phyloP scores from a whole-genome alignment of 2,329 filamentous ascomycete genomes.

The Phialemoniopsis sp. region DNA sequence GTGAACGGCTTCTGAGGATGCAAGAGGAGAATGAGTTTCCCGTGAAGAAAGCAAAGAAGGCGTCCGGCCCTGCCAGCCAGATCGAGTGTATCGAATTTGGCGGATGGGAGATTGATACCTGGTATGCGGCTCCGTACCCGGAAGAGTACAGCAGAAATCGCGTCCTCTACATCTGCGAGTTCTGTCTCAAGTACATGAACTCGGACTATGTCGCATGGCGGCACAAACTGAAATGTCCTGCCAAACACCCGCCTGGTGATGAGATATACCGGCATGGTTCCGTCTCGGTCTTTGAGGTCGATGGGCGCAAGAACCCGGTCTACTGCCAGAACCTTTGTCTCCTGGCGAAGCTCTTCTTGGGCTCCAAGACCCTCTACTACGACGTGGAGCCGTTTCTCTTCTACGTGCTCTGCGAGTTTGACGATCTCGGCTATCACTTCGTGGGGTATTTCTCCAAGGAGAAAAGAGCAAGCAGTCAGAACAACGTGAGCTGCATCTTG shows the following conservation, averaged over 20 bases:
- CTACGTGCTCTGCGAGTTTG: constrained; percentile 93
- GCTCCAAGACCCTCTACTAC: constrained; percentile 97
- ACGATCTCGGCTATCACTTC: constrained; percentile 89
- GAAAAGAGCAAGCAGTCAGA: constrained; percentile 88
- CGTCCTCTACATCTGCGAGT: constrained; percentile 98
- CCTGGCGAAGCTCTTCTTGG: constrained; percentile 93
- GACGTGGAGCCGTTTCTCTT: constrained; percentile 97
- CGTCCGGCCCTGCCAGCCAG: constrained; percentile 84
- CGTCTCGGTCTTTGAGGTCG: constrained; percentile 94
- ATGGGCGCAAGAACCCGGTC: constrained; percentile 94
- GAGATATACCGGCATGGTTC: constrained; percentile 93
- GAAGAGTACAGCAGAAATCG: constrained; percentile 97
- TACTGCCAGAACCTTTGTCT: constrained; percentile 98
- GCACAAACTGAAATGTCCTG: constrained; percentile 94
- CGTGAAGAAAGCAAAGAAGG: constrained; percentile 65
- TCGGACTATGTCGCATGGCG: constrained; percentile 98
- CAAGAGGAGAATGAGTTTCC: constrained; percentile 65
- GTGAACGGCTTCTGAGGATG: constrained; percentile 54
- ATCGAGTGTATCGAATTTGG: constrained; percentile 99
- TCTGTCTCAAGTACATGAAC: constrained; percentile 99
- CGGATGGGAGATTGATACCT: constrained; percentile 96
- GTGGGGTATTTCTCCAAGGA: constrained; percentile 99
- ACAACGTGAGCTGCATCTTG: constrained; percentile 96
- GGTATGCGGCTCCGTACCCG: constrained; percentile 97
- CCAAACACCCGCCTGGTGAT: constrained; percentile 94